Evolutionary conservation across 2,329 filamentous ascomycete species (phyloP).

Genomic region (Huntiella bhutanensis): DNA sequence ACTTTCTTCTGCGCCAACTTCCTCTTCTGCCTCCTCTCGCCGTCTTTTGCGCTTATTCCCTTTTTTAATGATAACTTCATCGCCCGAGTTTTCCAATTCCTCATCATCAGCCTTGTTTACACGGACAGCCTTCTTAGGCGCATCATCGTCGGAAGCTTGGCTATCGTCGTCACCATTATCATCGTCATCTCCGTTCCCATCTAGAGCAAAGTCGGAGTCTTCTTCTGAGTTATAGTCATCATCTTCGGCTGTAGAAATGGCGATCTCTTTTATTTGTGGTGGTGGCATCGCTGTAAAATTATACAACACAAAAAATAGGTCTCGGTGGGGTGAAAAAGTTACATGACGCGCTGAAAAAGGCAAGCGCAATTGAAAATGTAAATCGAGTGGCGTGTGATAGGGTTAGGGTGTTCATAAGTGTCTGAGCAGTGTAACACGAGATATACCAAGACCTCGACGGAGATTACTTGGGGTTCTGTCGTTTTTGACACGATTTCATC

Average conservation of each 20-base stretch:
- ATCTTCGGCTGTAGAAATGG: neutral
- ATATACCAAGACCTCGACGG: too few species aligned
- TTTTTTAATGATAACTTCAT: slow-evolving; percentile 48
- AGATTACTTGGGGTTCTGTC: too few species aligned
- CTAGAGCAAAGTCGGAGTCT: slow-evolving; percentile 56
- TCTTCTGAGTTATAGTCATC: slow-evolving; percentile 46
- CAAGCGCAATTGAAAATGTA: too few species aligned
- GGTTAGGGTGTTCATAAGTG: too few species aligned
- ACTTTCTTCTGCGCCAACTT: slow-evolving; percentile 35
- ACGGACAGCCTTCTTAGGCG: slow-evolving; percentile 10
- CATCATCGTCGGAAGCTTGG: slow-evolving; percentile 11
- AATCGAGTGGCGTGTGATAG: too few species aligned
- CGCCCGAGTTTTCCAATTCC: slow-evolving; percentile 46
- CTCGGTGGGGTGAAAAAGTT: neutral
- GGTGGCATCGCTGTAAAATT: neutral
- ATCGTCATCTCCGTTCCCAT: slow-evolving; percentile 32
- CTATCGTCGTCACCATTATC: slow-evolving; percentile 14
- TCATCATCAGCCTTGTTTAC: slow-evolving; percentile 17
- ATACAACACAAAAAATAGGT: neutral
- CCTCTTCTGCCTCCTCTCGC: slow-evolving; percentile 28
- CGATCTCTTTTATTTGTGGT: neutral
- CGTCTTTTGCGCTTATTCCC: slow-evolving; percentile 35
- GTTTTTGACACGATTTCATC: too few species aligned
- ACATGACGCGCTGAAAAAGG: too few species aligned
- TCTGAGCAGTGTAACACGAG: too few species aligned